These are phyloP conservation scores for Candida methanosorbosa DNA, from an alignment of 805 yeast species.

Conservation along the genomic window DNA sequence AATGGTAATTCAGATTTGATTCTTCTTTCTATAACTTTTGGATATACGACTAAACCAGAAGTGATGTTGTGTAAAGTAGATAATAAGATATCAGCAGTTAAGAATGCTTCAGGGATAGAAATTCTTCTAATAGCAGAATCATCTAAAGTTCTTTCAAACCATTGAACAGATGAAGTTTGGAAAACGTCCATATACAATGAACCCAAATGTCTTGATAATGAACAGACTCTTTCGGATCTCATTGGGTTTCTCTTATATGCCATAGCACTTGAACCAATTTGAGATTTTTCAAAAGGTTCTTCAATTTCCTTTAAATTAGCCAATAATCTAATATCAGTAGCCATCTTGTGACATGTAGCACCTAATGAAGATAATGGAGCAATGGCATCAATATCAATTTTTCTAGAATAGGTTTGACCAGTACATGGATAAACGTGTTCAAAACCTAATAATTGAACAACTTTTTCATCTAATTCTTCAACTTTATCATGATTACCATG, in stretches of 20 bases:
- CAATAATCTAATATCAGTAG: conserved; percentile 90
- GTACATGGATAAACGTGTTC: conserved; percentile 95
- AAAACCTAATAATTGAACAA: conserved; percentile 88
- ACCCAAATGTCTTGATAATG: conserved; percentile 94
- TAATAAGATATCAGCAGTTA: conserved; percentile 89
- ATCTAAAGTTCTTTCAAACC: conserved; percentile 98
- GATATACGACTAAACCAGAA: conserved; percentile 94
- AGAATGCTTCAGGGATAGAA: conserved; percentile 90
- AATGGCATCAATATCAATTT: conserved; percentile 90
- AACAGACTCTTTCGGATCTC: conserved; percentile 98
- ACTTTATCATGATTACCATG: conserved; percentile 97
- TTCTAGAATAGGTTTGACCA: conserved; percentile 98
- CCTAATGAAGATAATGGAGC: conserved; percentile 93
- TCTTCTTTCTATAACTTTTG: conserved; percentile 97
- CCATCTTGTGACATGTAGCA: conserved; percentile 94
- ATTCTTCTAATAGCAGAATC: conserved; percentile 98
- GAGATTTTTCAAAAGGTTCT: conserved; percentile 98
- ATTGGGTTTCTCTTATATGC: conserved; percentile 99
- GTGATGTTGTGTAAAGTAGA: conserved; percentile 87
- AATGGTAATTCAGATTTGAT: conserved; percentile 92
- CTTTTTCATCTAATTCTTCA: conserved; percentile 84
- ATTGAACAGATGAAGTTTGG: conserved; percentile 95
- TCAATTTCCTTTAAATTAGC: conserved; percentile 97
- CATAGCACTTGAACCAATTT: conserved; percentile 97
- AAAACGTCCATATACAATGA: conserved; percentile 87